Evolutionary conservation across 306 rosid species (phyloP), one percentile per base, ranked within the genome.

Genomic region (Medicago lupulina): DNA sequence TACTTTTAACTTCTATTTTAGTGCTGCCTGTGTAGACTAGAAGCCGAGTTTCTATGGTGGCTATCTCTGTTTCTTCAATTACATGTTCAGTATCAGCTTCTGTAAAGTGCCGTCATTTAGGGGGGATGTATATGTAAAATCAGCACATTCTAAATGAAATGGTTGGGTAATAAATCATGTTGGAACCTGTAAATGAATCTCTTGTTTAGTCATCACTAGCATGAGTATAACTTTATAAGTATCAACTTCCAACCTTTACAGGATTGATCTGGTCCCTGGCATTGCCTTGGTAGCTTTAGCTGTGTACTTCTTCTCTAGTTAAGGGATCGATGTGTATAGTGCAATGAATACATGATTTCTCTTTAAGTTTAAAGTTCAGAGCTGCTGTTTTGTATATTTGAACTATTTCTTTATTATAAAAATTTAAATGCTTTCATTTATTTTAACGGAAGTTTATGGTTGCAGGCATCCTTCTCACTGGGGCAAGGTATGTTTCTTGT

Each of bases 391-490:
- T 49, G 9, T 79, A 76, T 64, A 39, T 34, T 36, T 79, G 58
- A 9, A 12, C 28, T 25, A 4, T 67, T 38, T 80, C 23, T 50
- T 54, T 16, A 44, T 62, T 62, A 58, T 46, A 21, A 19, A 21
- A 3, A 9, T 55, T 54, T 54, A 54, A 3, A 59, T 23, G 65
- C 50, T 51, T 70, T 64, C 53, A 17, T 46, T 61, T 71, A 71
- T 76, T 59, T 77, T 82, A 58, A 75, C 76, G 6, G 61, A 76
- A 71, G 71, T 58, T 84, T 88, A 8, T 71, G 67, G 67, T 40
- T 87, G 85, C 92, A 96, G 99, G 86, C 99, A 96, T 86, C 98
- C 99, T 80, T 96, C 99, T 60, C 99, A 92, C 77, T 96, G 98
- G 99, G 99, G 99, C 5, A 92, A 89, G 84, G 97, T 96, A 67